Evolutionary conservation across 257 asterid genomes (phyloP), one percentile per base, ranked within the genome.

Genomic region (Ajuga chamaepitys): DNA sequence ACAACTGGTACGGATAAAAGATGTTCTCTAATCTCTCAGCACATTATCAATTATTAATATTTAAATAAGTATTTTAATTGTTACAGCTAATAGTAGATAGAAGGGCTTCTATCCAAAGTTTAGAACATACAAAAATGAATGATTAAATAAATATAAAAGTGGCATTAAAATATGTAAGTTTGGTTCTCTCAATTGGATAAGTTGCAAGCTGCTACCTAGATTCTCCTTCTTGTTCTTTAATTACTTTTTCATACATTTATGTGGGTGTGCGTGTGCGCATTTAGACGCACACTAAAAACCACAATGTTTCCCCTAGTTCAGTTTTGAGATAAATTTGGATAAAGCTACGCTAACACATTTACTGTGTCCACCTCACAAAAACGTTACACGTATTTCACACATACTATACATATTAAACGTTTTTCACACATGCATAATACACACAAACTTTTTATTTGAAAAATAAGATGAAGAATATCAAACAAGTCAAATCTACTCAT

Each of bases 131-230:
- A 57, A 47, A 64, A 47, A 20, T 3, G 12, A 44, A 47, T 48
- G 9, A 20, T 48, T 48, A 48, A 63, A 35, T 18, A 38, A 51
- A 51, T 26, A 4, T 25, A 35, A 24, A 26, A 3, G 17, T 37
- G 12, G 41, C 7, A 37, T 30, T 30, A 51, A 16, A 60, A 1
- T 32, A 50, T 63, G 25, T 3, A 17, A 61, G 13, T 59, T 16
- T 50, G 14, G 4, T 52, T 58, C 45, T 35, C n/a, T 20, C 58
- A 63, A 37, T 3, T 72, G 68, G 64, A 72, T 66, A 66, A 72
- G 73, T 58, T 0, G 58, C 64, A 56, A 37, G 67, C 47, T 14
- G 32, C 55, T 58, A n/a, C n/a, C n/a, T n/a, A 37, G 72, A 58
- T 65, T 71, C 42, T 58, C 44, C 32, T 35, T 38, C 11, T 35